These are phyloP conservation scores for Hyphopichia buzzinii DNA, from an alignment of 1,139 yeast species.

Conservation along the genomic window DNA sequence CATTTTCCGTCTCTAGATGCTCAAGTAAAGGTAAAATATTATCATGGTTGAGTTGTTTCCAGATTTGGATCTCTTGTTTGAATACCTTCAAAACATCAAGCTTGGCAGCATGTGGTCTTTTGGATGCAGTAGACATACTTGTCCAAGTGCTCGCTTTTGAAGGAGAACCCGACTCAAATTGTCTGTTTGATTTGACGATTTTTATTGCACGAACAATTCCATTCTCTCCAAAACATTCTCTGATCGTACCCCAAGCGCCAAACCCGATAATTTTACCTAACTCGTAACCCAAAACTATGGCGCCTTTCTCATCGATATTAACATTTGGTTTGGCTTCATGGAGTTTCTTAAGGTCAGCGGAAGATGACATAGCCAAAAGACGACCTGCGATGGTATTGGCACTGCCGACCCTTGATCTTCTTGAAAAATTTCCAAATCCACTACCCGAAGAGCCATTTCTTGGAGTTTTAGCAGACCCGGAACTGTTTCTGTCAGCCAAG, in stretches of 20 bases:
- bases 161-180: conserved; percentile 15
- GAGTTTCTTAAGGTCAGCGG: conserved; percentile 31
- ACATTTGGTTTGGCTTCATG: conserved; percentile 24
- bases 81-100: conserved; percentile 49
- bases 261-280: conserved; percentile 80
- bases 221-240: conserved; percentile 55
- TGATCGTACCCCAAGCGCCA: conserved; percentile 92
- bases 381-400: conserved; percentile 45
- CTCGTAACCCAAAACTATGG: conserved; percentile 55
- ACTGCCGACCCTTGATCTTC: conserved; percentile 32
- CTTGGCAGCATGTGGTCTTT: conserved; percentile 12
- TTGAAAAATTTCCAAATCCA: conserved; percentile 20
- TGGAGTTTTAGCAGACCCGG: conserved; percentile 19
- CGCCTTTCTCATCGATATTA: conserved; percentile 60
- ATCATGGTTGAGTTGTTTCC: conserved; percentile 68
- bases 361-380: conserved; percentile 35
- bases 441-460: conserved; percentile 18
- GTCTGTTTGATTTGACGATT: conserved; percentile 58
- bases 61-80: conserved; percentile 67
- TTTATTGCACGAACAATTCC: conserved; percentile 69
- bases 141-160: conserved; percentile 7
- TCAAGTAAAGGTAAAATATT: conserved; percentile 62
- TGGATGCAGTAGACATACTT: conserved; percentile 2
- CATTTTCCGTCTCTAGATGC: conserved; percentile 58
- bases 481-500: conserved; percentile 14